Conservation (phyloP, 257 asterid genomes). For the Henckelia pumila region DNA sequence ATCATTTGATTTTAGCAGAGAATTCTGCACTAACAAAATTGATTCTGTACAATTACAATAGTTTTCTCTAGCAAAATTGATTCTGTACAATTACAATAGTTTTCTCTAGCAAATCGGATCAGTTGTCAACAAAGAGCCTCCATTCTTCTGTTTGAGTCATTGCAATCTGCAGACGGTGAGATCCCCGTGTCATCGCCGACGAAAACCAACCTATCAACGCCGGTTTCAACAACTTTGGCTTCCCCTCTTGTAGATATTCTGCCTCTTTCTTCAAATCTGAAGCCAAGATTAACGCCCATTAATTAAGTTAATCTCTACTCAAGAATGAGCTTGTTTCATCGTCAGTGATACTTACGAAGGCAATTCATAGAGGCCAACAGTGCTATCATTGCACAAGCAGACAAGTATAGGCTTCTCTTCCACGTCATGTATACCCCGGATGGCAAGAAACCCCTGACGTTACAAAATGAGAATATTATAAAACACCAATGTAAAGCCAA, state of each 20-base stretch:
- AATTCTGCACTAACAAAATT: neutral
- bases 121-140: slow-evolving; percentile 22
- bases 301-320: neutral
- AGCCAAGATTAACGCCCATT: neutral
- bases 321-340: neutral
- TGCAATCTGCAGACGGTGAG: slow-evolving; percentile 34
- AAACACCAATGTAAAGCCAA: neutral
- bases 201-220: slow-evolving; percentile 39
- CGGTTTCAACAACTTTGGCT: slow-evolving; percentile 30
- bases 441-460: slow-evolving; percentile 44
- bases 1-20: neutral
- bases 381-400: slow-evolving; percentile 40
- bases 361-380: slow-evolving; percentile 43
- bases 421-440: slow-evolving; percentile 40
- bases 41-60: no score
- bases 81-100: neutral
- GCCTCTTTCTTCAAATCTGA: slow-evolving; percentile 56
- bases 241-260: slow-evolving; percentile 36
- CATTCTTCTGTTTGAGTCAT: no score
- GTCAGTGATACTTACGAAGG: slow-evolving; percentile 45
- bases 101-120: neutral
- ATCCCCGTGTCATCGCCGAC: slow-evolving; percentile 57
- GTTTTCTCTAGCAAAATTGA: no score
- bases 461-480: neutral
- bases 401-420: slow-evolving; percentile 44